phyloP scores from a whole-genome alignment of 148 eudicot species.

The Vaccinium vitisidaea region DNA sequence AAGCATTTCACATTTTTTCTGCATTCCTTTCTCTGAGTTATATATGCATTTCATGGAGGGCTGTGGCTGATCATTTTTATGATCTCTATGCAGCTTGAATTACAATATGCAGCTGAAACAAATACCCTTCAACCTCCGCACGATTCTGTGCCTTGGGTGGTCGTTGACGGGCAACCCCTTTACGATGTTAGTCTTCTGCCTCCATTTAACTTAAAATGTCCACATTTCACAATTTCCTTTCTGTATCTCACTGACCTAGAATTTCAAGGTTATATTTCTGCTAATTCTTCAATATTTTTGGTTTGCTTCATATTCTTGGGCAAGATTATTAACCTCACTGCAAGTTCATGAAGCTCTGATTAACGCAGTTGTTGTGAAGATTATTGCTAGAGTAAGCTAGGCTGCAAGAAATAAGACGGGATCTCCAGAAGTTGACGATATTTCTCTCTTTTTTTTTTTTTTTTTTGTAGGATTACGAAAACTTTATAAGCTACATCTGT shows the following conservation, averaged over 20 bases:
- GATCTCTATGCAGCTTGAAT: slow-evolving; percentile 57
- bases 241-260: background rate
- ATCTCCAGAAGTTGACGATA: background rate
- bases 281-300: background rate
- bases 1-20: background rate
- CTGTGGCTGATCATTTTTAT: background rate
- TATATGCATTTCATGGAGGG: background rate
- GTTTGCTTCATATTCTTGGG: background rate
- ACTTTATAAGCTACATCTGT: slow-evolving; percentile 63
- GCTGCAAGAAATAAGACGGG: background rate
- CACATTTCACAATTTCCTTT: background rate
- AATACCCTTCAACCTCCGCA: slow-evolving; percentile 69
- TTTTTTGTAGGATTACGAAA: slow-evolving; percentile 46
- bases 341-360: background rate
- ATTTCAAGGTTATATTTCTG: background rate
- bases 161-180: slow-evolving; percentile 75
- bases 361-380: background rate
- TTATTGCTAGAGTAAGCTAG: background rate
- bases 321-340: background rate
- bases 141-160: slow-evolving; percentile 83
- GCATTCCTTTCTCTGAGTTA: background rate
- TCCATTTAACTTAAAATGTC: background rate
- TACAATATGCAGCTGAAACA: slow-evolving; percentile 64
- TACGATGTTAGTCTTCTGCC: slow-evolving; percentile 50
- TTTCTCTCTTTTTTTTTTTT: background rate